phyloP scores from a whole-genome alignment of 176 grass and related monocot genomes.

The Tuctoria greenei region DNA sequence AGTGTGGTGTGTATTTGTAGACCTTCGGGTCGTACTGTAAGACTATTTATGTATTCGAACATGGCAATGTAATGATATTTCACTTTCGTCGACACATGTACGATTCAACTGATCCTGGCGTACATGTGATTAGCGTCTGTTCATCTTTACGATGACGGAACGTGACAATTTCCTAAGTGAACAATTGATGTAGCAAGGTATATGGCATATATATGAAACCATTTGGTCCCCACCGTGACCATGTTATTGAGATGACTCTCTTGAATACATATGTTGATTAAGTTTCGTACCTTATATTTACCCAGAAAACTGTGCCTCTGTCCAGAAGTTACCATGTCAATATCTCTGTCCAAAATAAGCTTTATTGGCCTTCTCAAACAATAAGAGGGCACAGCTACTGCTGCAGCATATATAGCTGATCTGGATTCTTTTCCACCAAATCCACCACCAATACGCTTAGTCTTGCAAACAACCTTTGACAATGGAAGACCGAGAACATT shows the following conservation, averaged over 20 bases:
- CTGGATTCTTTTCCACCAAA: slow-evolving; percentile 99
- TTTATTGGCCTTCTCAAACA: slow-evolving; percentile 71
- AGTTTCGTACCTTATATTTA: slow-evolving; percentile 76
- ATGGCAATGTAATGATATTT: too few relatives aligned
- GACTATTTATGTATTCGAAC: too few relatives aligned
- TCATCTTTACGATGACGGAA: too few relatives aligned
- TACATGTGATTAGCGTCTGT: too few relatives aligned
- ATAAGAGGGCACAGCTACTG: slow-evolving; percentile 73
- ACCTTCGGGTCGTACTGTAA: too few relatives aligned
- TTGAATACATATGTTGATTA: slow-evolving; percentile 1
- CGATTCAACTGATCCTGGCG: too few relatives aligned
- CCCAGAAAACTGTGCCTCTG: slow-evolving; percentile 93
- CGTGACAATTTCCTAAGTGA: too few relatives aligned
- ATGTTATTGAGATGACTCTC: background rate
- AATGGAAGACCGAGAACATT: slow-evolving; percentile 74
- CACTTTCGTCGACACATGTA: too few relatives aligned
- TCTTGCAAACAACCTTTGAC: slow-evolving; percentile 92
- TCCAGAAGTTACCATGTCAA: slow-evolving; percentile 88
- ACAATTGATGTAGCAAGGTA: too few relatives aligned
- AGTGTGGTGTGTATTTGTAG: too few relatives aligned
- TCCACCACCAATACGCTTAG: slow-evolving; percentile 92
- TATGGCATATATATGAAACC: background rate
- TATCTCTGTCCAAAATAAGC: slow-evolving; percentile 84
- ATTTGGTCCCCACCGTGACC: background rate
- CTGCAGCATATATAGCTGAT: slow-evolving; percentile 72